These are phyloP conservation scores for Secale cereale DNA, from an alignment of 176 grass and related monocot species.

Conservation along the genomic window DNA sequence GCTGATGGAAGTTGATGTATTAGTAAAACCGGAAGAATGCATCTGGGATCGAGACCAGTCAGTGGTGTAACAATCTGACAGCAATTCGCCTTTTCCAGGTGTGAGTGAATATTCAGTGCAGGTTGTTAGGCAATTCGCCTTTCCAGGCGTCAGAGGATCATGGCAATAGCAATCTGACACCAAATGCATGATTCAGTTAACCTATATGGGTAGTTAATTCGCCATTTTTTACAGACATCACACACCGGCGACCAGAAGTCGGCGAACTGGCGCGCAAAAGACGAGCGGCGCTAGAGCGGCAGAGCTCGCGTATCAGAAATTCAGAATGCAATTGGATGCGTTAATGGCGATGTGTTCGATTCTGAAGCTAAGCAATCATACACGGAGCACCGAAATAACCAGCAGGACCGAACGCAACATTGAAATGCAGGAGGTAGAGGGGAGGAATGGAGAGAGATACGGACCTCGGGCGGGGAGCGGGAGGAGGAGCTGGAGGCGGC, in stretches of 20 bases:
- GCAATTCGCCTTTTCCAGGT: neutral
- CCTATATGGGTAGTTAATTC: neutral
- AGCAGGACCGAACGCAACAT: neutral
- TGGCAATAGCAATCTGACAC: neutral
- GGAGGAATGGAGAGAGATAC: neutral
- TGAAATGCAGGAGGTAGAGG: neutral
- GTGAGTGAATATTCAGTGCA: neutral
- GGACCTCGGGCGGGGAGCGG: conserved; percentile 56
- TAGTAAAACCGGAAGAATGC: too few relatives aligned
- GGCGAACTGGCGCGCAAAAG: neutral
- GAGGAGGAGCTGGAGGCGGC: neutral
- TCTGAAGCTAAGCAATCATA: neutral
- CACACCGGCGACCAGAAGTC: neutral
- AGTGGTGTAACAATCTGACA: neutral
- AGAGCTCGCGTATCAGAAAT: neutral
- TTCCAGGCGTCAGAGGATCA: neutral
- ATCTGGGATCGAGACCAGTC: neutral
- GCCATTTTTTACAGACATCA: neutral
- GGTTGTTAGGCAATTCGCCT: neutral
- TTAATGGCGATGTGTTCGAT: neutral
- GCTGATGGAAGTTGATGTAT: conserved; percentile 42
- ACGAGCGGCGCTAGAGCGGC: neutral
- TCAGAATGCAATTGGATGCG: neutral
- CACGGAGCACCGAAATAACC: neutral
- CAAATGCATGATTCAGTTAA: neutral